A percentile compares a stretch with the other conserved stretches of the same genome.
Evolutionary conservation across 148 eudicot genomes (phyloP).

Genomic region (Talinum fruticosum): DNA sequence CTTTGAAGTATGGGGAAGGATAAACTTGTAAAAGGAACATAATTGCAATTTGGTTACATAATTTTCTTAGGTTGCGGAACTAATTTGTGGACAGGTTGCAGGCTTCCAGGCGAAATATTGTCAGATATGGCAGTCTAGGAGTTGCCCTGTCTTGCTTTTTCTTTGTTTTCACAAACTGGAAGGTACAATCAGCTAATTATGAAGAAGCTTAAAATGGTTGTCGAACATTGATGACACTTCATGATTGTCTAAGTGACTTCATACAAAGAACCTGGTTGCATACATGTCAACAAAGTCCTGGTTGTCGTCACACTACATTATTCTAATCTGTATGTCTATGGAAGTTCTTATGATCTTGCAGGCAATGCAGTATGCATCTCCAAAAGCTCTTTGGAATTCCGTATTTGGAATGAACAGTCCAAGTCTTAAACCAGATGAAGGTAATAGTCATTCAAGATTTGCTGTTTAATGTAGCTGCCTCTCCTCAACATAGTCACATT

Average conservation of each 20-base stretch:
- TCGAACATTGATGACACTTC: slow-evolving; percentile 1
- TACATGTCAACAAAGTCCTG: background rate
- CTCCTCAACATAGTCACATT: background rate
- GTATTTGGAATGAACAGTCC: slow-evolving; percentile 66
- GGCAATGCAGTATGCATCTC: slow-evolving; percentile 99
- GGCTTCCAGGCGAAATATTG: slow-evolving; percentile 77
- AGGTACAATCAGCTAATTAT: slow-evolving; percentile 46
- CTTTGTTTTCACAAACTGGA: slow-evolving; percentile 66
- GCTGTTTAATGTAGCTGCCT: background rate
- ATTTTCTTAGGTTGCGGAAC: slow-evolving; percentile 31
- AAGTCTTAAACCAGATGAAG: slow-evolving; percentile 50
- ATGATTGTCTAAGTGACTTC: background rate
- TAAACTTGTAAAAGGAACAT: background rate
- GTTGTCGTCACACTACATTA: background rate
- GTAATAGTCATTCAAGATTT: slow-evolving; percentile 25
- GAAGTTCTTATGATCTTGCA: slow-evolving; percentile 55
- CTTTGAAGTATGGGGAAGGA: background rate
- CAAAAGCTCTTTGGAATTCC: slow-evolving; percentile 89
- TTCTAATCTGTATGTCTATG: slow-evolving; percentile 35
- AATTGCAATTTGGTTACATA: slow-evolving; percentile 10
- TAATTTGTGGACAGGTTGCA: slow-evolving; percentile 74
- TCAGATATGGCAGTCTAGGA: slow-evolving; percentile 92
- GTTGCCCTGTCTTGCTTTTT: slow-evolving; percentile 67
- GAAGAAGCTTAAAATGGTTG: background rate
- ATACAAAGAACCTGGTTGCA: background rate